phyloP scores from a whole-genome alignment of 2,329 filamentous ascomycete species.

The Pestalotiopsis sp. region DNA sequence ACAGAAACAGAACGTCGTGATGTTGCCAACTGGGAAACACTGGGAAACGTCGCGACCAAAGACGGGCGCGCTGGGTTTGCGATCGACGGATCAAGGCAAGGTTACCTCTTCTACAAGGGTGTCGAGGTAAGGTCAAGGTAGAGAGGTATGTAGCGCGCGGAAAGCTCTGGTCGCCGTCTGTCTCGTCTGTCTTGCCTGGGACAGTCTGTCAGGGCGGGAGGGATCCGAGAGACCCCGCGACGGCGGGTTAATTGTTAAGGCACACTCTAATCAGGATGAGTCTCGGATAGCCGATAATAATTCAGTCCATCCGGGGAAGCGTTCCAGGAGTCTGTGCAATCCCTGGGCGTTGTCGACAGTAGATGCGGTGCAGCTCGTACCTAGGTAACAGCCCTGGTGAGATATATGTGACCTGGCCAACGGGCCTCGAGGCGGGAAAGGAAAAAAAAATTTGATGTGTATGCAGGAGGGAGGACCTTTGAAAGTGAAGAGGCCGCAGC shows the following conservation, averaged over 20 bases:
- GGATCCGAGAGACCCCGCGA: conserved; percentile 2
- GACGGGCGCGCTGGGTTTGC: conserved; percentile 9
- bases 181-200: not conserved
- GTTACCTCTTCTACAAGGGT: conserved; percentile 12
- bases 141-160: not conserved
- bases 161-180: conserved; percentile 2
- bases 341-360: not conserved
- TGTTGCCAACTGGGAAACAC: not conserved
- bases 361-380: not conserved
- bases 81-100: not conserved
- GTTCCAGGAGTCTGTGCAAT: conserved; percentile 1
- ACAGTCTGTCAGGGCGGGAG: conserved; percentile 9
- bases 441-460: not conserved
- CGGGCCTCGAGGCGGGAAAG: not conserved
- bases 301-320: not conserved
- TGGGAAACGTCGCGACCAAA: not conserved
- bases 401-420: not conserved
- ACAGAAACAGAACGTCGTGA: conserved; percentile 6
- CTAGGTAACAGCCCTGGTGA: not conserved
- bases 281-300: conserved; percentile 4
- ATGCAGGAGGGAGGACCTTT: not conserved
- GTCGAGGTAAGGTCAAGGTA: not conserved
- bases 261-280: not conserved
- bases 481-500: not conserved
- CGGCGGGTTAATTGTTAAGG: conserved; percentile 8